A percentile compares a stretch with the other conserved stretches of the same genome.
Evolutionary conservation across 208 protist species (phyloP).

Genomic region (Wallacemonas collosoma): DNA sequence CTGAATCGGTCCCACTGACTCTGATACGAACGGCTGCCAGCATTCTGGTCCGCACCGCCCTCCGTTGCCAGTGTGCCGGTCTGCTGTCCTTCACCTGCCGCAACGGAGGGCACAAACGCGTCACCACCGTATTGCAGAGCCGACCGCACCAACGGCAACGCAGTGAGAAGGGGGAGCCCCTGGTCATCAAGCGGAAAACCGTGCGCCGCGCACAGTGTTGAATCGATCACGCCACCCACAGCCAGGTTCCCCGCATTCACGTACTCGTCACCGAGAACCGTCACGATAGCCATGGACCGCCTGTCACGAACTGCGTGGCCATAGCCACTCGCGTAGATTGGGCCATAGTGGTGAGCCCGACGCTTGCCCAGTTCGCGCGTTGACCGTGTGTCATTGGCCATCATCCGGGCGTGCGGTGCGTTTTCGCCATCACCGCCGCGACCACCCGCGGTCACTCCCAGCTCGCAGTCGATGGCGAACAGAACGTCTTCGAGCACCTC

Average conservation of each 20-base stretch:
- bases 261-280: slow-evolving; percentile 24
- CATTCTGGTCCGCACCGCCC: too few relatives aligned
- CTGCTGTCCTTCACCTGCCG: too few relatives aligned
- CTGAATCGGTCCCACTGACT: neutral
- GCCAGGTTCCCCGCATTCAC: slow-evolving; percentile 35
- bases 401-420: neutral
- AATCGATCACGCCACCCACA: slow-evolving; percentile 49
- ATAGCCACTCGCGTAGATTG: too few relatives aligned
- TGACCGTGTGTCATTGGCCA: neutral
- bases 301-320: too few relatives aligned
- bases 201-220: slow-evolving; percentile 28
- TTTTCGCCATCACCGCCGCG: neutral
- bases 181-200: slow-evolving; percentile 44
- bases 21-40: neutral
- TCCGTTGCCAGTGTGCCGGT: too few relatives aligned
- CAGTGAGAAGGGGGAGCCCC: slow-evolving; percentile 24
- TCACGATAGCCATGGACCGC: too few relatives aligned
- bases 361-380: too few relatives aligned
- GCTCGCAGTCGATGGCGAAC: slow-evolving; percentile 15
- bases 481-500: slow-evolving; percentile 7
- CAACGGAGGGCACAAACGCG: neutral
- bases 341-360: too few relatives aligned
- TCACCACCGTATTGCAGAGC: slow-evolving; percentile 3
- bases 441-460: neutral
- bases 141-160: slow-evolving; percentile 4